Base-by-base conservation (phyloP, 2,329 filamentous ascomycete species). In the Monosporascus sp. region DNA sequence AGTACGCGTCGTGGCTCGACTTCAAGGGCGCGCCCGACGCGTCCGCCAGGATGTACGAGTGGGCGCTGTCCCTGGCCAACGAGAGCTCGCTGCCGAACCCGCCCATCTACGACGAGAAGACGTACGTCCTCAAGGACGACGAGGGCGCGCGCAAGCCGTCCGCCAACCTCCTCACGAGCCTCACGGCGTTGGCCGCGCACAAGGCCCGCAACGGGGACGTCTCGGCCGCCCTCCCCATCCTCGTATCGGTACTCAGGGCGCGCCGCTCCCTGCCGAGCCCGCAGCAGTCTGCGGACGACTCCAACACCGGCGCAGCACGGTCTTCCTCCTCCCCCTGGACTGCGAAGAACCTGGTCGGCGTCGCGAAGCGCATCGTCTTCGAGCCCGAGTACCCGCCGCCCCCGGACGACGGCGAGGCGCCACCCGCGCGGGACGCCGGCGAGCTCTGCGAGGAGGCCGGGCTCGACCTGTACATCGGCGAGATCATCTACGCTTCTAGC, bases 401-500 rank as follows among this genome's bases (percentile, higher is more conserved):
- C 0, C 88, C 86, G 0, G 75, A 82, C 0, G 85, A 89, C 48
- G 92, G 92, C 51, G 82, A 87, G 47, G 72, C 81, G 3, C 78
- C 86, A 0, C 83, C 92, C 0, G 72, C 78, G 53, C 86, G 89
- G 47, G 82, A 81, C 52, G 66, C 83, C 9, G 75, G 79, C 27
- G 83, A 89, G 59, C 79, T 81, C 38, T 97, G 92, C 70, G 87
- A 94, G 60, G 92, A 97, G 70, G 90, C 91, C 3, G 90, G 84
- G 0, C 73, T 97, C 15, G 91, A 90, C 77, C 80, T 91, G 24
- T 94, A 96, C 70, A 93, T 97, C 57, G 93, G 93, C 54, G 93
- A 97, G 73, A 96, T 97, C 50, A 79, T 97, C 35, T 97, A 88
- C 69, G 82, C 89, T 8, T 27, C 25, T 0, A 81, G 52, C 51